Evolutionary conservation across 768 basidiomycete genomes (phyloP).

Genomic region (Solioccasus polychromus): DNA sequence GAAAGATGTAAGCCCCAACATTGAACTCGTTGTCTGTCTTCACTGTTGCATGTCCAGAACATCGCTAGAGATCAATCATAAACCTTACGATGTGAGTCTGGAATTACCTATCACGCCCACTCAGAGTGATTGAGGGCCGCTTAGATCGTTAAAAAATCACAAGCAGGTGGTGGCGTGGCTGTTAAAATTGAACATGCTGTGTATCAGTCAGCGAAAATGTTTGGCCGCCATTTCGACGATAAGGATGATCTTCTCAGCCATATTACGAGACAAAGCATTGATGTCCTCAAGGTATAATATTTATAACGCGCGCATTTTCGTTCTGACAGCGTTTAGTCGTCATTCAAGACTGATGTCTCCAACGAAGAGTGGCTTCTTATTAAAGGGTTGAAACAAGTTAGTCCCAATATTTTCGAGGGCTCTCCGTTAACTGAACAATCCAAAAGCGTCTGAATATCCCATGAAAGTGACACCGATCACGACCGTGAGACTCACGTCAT

Average conservation of each 20-base stretch:
- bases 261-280: constrained; percentile 90
- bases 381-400: constrained; percentile 77
- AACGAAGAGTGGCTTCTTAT: constrained; percentile 94
- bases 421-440: neutral
- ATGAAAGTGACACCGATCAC: constrained; percentile 12
- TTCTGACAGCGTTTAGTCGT: constrained; percentile 44
- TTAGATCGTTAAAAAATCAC: constrained; percentile 87
- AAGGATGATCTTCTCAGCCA: constrained; percentile 92
- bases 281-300: constrained; percentile 78
- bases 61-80: constrained; percentile 97
- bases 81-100: constrained; percentile 65
- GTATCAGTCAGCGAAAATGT: constrained; percentile 93
- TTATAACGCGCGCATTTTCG: neutral
- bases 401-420: neutral
- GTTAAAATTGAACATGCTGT: constrained; percentile 98
- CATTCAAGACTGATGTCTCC: constrained; percentile 86
- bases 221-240: constrained; percentile 93
- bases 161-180: constrained; percentile 95
- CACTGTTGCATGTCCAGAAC: constrained; percentile 50
- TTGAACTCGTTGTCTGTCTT: neutral
- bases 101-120: neutral
- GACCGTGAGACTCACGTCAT: constrained; percentile 5
- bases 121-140: neutral
- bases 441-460: constrained; percentile 38
- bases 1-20: constrained; percentile 74